Evolutionary conservation across 148 eudicot genomes (phyloP), one percentile per base, ranked within the genome.

Genomic region (Cornus florida): DNA sequence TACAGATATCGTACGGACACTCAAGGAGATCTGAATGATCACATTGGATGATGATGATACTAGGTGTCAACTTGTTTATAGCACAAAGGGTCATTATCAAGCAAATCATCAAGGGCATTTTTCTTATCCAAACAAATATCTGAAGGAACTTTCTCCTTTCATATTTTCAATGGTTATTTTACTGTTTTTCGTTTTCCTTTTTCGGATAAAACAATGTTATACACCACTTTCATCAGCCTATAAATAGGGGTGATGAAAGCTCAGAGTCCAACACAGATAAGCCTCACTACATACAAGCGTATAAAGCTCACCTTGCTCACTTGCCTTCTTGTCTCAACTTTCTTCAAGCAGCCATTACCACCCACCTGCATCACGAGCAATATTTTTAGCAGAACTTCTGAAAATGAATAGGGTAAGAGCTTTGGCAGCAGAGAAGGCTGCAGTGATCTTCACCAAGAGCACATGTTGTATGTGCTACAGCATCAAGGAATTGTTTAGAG

Each of bases 401-500:
- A 31, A 38, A 73, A 88, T 86, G 89, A 89, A 88, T 60, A 82
- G 69, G 22, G 53, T 88, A 19, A 79, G 72, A 62, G 89, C 84
- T 11, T 82, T 88, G 38, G 86, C 88, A 4, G 79, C 85, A 4
- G 86, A 79, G 74, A 86, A 38, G 28, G 89, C 91, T 7, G 86
- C 86, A 28, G 88, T 86, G 76, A 88, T 88, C 80, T 88, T 88
- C 86, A 88, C 87, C 17, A 86, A 84, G 80, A 84, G 91, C 82
- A 78, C 91, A 46, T 88, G 91, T 72, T 83, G 78, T 79, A 86
- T 88, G 89, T 88, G 89, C 73, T 82, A 82, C 33, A 88, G 86
- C 77, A 84, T 86, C 46, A 81, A 84, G 81, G 69, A 75, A 48
- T 74, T 88, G 35, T 88, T 88, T 72, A 74, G 84, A 22, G 82